Percentiles rank a stretch among this genome's conserved stretches.
phyloP scores from a whole-genome alignment of 176 grass and related monocot genomes.

The Otatea glauca region DNA sequence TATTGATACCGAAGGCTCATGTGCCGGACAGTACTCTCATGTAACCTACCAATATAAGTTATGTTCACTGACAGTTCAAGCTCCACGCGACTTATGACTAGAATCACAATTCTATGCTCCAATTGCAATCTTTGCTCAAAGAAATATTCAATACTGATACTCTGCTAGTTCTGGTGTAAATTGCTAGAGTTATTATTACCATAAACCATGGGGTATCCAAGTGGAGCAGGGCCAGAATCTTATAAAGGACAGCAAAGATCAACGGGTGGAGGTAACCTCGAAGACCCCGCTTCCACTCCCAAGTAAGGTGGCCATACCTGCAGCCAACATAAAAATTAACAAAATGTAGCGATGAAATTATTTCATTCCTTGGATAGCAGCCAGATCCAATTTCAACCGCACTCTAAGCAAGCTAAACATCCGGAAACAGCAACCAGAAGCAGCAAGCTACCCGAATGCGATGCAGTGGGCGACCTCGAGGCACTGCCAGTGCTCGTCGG shows the following conservation, averaged over 20 bases:
- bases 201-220: conserved; percentile 76
- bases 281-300: conserved; percentile 90
- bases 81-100: not conserved
- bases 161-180: not conserved
- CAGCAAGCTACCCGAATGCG: conserved; percentile 63
- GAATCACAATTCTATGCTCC: not conserved
- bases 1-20: not conserved
- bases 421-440: not conserved
- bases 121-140: not conserved
- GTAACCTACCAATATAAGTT: not conserved
- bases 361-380: not conserved
- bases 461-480: conserved; percentile 94
- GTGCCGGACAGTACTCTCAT: not conserved
- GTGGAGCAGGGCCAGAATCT: conserved; percentile 67
- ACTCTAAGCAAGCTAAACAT: not conserved
- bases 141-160: not conserved
- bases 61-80: not conserved
- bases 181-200: conserved; percentile 49
- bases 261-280: conserved; percentile 85
- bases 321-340: not conserved
- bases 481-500: conserved; percentile 92
- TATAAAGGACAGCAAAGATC: conserved; percentile 75
- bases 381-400: not conserved
- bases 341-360: not conserved
- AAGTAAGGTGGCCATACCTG: conserved; percentile 91